Conservation (phyloP, 1,139 yeast species). For the Torulaspora pretoriensis region DNA sequence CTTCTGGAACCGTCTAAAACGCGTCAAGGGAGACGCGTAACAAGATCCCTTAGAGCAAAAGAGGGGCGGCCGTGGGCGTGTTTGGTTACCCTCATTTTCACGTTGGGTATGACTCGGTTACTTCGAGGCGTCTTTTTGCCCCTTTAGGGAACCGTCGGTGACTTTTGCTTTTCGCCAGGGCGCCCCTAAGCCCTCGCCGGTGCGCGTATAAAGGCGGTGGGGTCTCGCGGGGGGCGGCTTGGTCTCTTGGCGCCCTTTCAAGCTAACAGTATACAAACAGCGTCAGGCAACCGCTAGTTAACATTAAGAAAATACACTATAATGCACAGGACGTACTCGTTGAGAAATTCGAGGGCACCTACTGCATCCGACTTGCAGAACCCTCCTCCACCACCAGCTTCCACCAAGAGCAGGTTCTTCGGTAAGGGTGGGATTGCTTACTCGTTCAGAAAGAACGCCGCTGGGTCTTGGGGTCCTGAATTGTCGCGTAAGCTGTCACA, state of each 20-base stretch:
- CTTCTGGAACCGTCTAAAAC: neutral
- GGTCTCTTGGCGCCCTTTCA: neutral
- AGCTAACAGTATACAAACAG: neutral
- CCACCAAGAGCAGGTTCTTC: slow-evolving; percentile 84
- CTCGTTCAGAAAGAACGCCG: slow-evolving; percentile 78
- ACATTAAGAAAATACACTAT: neutral
- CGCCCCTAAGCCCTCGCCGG: slow-evolving; percentile 2
- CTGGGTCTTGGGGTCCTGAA: slow-evolving; percentile 95
- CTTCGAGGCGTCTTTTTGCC: slow-evolving; percentile 1
- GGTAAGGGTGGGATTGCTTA: slow-evolving; percentile 85
- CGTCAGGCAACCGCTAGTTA: neutral
- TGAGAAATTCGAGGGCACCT: slow-evolving; percentile 93
- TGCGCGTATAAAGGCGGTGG: slow-evolving; percentile 7
- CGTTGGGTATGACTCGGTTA: neutral
- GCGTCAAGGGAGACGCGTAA: too few relatives aligned
- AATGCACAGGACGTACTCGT: slow-evolving; percentile 98
- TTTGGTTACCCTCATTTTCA: neutral
- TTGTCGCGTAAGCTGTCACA: slow-evolving; percentile 84
- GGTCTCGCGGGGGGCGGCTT: neutral
- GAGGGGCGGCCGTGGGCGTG: too few relatives aligned
- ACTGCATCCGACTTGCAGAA: slow-evolving; percentile 92
- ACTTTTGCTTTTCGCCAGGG: slow-evolving; percentile 3
- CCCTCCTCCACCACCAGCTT: slow-evolving; percentile 91
- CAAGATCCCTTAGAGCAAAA: too few relatives aligned
- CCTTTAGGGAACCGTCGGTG: neutral